Evolutionary conservation across 148 eudicot species (phyloP).

Genomic region (Agrostemma githago): DNA sequence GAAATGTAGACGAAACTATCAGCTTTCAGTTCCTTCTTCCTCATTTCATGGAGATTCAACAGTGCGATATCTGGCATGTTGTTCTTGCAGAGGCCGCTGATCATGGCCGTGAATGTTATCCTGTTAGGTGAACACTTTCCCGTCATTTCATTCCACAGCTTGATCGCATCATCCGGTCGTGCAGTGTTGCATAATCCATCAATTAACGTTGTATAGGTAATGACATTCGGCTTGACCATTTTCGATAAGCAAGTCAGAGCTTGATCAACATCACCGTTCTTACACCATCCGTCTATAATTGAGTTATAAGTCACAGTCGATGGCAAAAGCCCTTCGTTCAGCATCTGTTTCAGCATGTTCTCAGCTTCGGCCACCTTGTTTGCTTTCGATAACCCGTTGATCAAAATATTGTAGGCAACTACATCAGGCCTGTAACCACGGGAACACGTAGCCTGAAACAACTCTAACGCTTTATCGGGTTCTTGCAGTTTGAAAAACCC

Average conservation of each 20-base stretch:
- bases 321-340: conserved; percentile 62
- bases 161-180: conserved; percentile 57
- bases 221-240: conserved; percentile 59
- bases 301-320: conserved; percentile 79
- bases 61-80: conserved; percentile 53
- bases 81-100: conserved; percentile 81
- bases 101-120: conserved; percentile 66
- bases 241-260: conserved; percentile 48
- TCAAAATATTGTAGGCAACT: conserved; percentile 69
- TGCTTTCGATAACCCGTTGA: conserved; percentile 70
- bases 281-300: conserved; percentile 83
- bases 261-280: conserved; percentile 46
- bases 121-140: conserved; percentile 50
- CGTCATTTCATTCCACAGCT: conserved; percentile 57
- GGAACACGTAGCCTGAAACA: conserved; percentile 46
- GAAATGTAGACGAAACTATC: conserved; percentile 44
- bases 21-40: conserved; percentile 48
- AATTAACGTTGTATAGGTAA: conserved; percentile 56
- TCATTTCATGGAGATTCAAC: conserved; percentile 55
- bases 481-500: conserved; percentile 54
- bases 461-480: conserved; percentile 52
- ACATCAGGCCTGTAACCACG: conserved; percentile 77
- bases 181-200: conserved; percentile 69
- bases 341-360: conserved; percentile 49
- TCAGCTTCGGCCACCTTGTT: conserved; percentile 52